Percentiles rank a stretch among this genome's conserved stretches.
Conservation (phyloP, 345 rosid species). For the Lagerstroemia speciosa region DNA sequence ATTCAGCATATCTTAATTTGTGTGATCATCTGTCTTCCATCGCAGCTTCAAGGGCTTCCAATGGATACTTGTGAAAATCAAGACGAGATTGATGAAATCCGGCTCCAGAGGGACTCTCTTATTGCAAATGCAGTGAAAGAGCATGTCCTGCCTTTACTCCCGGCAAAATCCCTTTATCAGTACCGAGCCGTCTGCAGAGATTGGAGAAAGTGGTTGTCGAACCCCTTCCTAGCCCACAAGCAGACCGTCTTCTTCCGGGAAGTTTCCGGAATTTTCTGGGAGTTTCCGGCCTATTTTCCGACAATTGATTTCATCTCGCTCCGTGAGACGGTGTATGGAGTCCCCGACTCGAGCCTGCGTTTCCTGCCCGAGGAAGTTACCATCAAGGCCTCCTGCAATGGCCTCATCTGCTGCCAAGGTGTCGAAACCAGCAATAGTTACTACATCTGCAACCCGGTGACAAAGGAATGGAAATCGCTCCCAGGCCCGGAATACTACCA, state of each 20-base stretch:
- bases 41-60: no score
- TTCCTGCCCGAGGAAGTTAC: conserved; percentile 24
- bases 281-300: conserved; percentile 10
- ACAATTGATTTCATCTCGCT: conserved; percentile 22
- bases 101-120: not conserved
- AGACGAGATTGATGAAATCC: no score
- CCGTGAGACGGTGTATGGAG: conserved; percentile 18
- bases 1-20: no score
- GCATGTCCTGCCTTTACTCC: conserved; percentile 28
- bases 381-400: conserved; percentile 24
- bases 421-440: conserved; percentile 7
- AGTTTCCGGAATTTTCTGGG: conserved; percentile 31
- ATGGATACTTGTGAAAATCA: no score
- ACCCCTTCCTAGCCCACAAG: conserved; percentile 34
- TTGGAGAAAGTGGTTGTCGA: conserved; percentile 24
- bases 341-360: conserved; percentile 19
- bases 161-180: conserved; percentile 35
- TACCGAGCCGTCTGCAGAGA: conserved; percentile 30
- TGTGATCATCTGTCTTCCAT: no score
- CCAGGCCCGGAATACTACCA: conserved; percentile 24
- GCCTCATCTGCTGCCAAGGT: conserved; percentile 34
- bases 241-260: conserved; percentile 21
- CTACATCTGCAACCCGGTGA: conserved; percentile 43
- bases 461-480: conserved; percentile 25
- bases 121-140: conserved; percentile 18